Evolutionary conservation across 208 protist species (phyloP), one percentile per base, ranked within the genome.

Genomic region (Balamuthia mandrillaris): DNA sequence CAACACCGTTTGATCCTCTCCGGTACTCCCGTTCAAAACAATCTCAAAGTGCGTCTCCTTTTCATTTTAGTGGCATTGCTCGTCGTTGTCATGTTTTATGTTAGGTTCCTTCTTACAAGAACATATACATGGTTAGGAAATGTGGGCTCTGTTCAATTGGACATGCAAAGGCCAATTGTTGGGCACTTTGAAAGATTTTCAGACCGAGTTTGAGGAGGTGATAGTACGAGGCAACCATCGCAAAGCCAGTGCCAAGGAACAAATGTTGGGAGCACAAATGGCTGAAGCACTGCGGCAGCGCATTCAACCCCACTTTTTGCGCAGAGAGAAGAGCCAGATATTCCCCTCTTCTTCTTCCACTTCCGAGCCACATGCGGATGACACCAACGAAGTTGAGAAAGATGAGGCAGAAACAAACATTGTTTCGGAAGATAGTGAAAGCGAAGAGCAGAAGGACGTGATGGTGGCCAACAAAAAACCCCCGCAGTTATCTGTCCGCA

Each of bases 11-110:
- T 92, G 93, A 86, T 92, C 9, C 66, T 92, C 44, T 88, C 89
- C 31, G 89, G 89, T n/a, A 92, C 89, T 31, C 88, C 89, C 27
- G 88, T 92, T 24, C 77, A 87, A 27, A 92, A 92, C 41, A 90
- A 92, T 42, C 47, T 89, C 12, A 86, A 60, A 52, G 87, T 86
- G 21, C 35, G 51, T n/a, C 44, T 21, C n/a, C n/a, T n/a, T 81
- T 49, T 47, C 21, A 6, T 75, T 47, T 60, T 42, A 42, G 12
- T 14, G 31, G n/a, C 49, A 29, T 33, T 31, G 61, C 9, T 29
- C 41, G n/a, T 9, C 33, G 70, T 12, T 12, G 42, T 0, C 7
- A 16, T 21, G 5, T n/a, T 0, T 41, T 60, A 9, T 66, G 54
- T 37, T 1, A n/a, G 21, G 0, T 1, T 78, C 39, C 42, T 3